Evolutionary conservation across 2,329 filamentous ascomycete species (phyloP).

Genomic region (Penicillium verrucosum): DNA sequence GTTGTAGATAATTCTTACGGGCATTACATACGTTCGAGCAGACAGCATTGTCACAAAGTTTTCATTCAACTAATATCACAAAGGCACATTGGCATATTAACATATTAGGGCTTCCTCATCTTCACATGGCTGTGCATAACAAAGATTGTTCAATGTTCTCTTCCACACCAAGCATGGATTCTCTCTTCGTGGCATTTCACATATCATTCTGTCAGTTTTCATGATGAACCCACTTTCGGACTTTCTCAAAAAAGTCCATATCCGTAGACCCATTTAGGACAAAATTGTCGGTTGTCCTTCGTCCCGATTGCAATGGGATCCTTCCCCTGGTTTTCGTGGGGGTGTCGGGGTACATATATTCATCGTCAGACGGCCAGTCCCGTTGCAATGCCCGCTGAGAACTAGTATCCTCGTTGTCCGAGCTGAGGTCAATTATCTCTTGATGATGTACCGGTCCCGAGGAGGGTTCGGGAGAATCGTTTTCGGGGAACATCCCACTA

Average conservation of each 20-base stretch:
- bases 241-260: background rate
- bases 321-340: background rate
- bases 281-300: background rate
- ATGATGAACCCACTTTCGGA: background rate
- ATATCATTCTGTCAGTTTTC: background rate
- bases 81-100: background rate
- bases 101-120: background rate
- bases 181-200: background rate
- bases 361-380: background rate
- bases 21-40: background rate
- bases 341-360: background rate
- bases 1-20: background rate
- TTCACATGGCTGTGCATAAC: background rate
- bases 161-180: background rate
- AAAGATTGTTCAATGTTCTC: background rate
- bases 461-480: background rate
- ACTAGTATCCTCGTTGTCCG: background rate
- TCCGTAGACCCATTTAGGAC: background rate
- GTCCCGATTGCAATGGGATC: background rate
- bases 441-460: no score
- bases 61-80: background rate
- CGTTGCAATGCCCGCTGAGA: background rate
- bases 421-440: background rate
- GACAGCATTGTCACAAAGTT: background rate
- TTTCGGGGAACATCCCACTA: background rate